phyloP scores from a whole-genome alignment of 2,329 filamentous ascomycete species.

The Trichoderma citrinoviride region DNA sequence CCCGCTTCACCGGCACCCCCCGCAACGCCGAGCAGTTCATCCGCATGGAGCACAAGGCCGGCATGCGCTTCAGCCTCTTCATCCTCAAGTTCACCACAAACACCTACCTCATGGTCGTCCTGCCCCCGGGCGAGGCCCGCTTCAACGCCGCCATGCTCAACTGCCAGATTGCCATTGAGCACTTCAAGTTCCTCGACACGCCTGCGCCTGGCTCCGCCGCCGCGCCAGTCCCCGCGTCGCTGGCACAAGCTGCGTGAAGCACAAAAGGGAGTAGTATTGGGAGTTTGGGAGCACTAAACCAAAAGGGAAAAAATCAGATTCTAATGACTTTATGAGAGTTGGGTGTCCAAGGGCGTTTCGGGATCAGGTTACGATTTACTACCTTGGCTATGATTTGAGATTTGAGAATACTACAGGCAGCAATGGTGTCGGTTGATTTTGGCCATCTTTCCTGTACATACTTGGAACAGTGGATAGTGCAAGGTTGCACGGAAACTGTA shows the following conservation, averaged over 20 bases:
- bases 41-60: constrained; percentile 76
- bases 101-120: constrained; percentile 89
- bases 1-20: constrained; percentile 75
- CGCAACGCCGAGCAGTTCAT: constrained; percentile 78
- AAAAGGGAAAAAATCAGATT: neutral
- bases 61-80: constrained; percentile 81
- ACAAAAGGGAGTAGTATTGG: neutral
- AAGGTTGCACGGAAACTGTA: neutral
- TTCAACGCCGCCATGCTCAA: constrained; percentile 92
- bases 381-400: neutral
- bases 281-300: neutral
- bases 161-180: constrained; percentile 79
- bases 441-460: constrained; percentile 8
- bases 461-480: neutral
- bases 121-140: constrained; percentile 85
- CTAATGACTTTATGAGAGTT: constrained; percentile 6
- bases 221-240: neutral
- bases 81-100: constrained; percentile 96
- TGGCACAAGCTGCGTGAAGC: neutral
- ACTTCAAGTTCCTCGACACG: constrained; percentile 69
- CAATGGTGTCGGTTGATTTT: neutral
- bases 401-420: too few species aligned
- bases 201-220: constrained; percentile 29
- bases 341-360: constrained; percentile 6
- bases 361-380: neutral